phyloP scores from a whole-genome alignment of 306 rosid species.

The Coriaria nepalensis region DNA sequence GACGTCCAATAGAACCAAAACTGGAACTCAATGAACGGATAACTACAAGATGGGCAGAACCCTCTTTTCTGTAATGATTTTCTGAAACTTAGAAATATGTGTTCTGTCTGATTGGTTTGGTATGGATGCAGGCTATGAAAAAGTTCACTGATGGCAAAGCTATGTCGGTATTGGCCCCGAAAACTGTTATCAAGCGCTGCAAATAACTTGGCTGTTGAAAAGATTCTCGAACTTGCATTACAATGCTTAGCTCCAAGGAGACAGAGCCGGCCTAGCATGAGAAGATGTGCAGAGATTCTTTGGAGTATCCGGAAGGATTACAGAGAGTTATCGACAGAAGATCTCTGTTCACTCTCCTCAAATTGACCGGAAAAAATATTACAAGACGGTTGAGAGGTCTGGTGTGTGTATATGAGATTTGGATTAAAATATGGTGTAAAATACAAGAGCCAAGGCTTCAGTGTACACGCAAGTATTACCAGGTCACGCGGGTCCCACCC shows the following conservation, averaged over 20 bases:
- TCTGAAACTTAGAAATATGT: not conserved
- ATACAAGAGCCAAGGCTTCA: no score
- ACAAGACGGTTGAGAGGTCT: not conserved
- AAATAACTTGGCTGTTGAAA: constrained; percentile 45
- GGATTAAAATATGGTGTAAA: no score
- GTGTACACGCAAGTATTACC: no score
- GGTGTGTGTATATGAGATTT: no score
- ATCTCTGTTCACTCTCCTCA: constrained; percentile 42
- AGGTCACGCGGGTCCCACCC: no score
- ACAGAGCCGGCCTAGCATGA: constrained; percentile 85
- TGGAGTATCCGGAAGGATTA: constrained; percentile 89
- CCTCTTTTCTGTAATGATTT: constrained; percentile 10
- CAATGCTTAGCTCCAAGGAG: constrained; percentile 89
- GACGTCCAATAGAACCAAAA: constrained; percentile 94
- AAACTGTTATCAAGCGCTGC: constrained; percentile 41
- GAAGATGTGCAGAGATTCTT: constrained; percentile 79
- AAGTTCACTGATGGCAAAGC: constrained; percentile 57
- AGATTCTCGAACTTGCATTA: constrained; percentile 73
- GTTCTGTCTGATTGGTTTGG: constrained; percentile 8
- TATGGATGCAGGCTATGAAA: constrained; percentile 68
- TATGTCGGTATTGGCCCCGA: constrained; percentile 51
- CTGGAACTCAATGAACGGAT: constrained; percentile 59
- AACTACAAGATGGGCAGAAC: constrained; percentile 71
- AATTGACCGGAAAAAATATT: no score
- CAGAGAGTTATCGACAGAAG: constrained; percentile 40